Base-by-base conservation (phyloP, 768 basidiomycete species). In the Nevesoporus exiguus region DNA sequence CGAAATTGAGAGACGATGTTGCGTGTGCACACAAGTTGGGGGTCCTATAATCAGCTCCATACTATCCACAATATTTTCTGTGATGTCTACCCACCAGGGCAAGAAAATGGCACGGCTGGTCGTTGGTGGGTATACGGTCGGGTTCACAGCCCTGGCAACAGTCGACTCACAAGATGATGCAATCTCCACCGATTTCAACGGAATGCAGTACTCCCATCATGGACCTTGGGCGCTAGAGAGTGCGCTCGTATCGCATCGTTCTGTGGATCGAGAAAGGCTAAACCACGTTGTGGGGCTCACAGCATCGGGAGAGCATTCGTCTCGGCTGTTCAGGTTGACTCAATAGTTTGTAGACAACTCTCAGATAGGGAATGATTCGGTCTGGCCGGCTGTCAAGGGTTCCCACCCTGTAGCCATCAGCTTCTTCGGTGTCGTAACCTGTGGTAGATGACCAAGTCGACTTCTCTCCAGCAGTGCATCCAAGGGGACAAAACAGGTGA, bases 241-340 rank as follows among this genome's bases (percentile, higher is more conserved):
- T 33, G 47, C 40, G 40, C 22, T 43, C 49, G 7, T 13, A 42
- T 42, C 31, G 14, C 63, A 15, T 47, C 36, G 11, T 21, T 31
- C 25, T 21, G 49, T 30, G 50, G 21, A 24, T 40, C 25, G 37
- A 34, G 40, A 44, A 66, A 64, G 61, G 49, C 33, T 64, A 64
- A 66, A n/a, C 61, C 63, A 64, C 63, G 64, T 64, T 64, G 46
- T 44, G 29, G 25, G n/a, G 8, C 44, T 37, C 50, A 52, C 47
- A 49, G 30, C 33, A 17, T 37, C n/a, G n/a, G 31, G 6, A 27
- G 5, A 13, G 27, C 24, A n/a, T 29, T 30, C 11, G 24, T 41
- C 24, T 42, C 21, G 43, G 22, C 22, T 9, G 25, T 27, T 13
- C 17, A 11, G 21, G 41, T 37, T 27, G 51, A 52, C 44, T 60